Percentiles rank a stretch among this genome's conserved stretches.
These are phyloP conservation scores for Mucor saturninus DNA, from an alignment of 371 early-diverging fungal genomes.

Conservation along the genomic window DNA sequence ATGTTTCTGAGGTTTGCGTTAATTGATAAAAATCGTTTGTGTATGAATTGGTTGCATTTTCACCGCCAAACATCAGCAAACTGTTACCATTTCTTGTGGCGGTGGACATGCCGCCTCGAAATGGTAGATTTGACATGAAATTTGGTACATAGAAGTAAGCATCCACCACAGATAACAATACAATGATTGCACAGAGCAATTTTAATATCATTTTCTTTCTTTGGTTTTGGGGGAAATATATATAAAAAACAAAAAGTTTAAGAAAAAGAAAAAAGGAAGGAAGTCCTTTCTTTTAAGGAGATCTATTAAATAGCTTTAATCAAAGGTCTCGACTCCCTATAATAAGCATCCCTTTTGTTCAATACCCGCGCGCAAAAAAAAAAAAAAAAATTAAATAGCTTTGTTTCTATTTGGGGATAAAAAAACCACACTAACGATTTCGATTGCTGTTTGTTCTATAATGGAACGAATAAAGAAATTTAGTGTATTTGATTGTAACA, in stretches of 20 bases:
- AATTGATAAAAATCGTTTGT: slow-evolving; percentile 31
- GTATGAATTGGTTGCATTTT: slow-evolving; percentile 30
- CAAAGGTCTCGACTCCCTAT: slow-evolving; percentile 2
- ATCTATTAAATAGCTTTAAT: background rate
- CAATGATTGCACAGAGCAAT: background rate
- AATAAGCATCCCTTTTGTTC: background rate
- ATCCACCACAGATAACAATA: slow-evolving; percentile 1
- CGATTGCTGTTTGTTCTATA: no score
- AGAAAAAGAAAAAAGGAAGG: background rate
- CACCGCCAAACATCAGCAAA: slow-evolving; percentile 37
- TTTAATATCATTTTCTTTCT: background rate
- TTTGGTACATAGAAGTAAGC: slow-evolving; percentile 33
- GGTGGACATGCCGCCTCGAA: slow-evolving; percentile 33
- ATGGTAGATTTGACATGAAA: slow-evolving; percentile 30
- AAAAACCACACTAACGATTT: no score
- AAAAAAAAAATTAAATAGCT: background rate
- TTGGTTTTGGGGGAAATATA: no score
- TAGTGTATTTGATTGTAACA: no score
- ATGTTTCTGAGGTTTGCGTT: slow-evolving; percentile 16
- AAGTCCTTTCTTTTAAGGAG: background rate
- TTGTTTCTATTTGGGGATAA: background rate
- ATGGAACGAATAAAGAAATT: no score
- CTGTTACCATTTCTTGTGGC: slow-evolving; percentile 30
- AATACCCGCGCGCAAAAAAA: background rate
- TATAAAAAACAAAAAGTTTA: background rate